These are phyloP conservation scores for Lunasporangiospora selenospora DNA, from an alignment of 192 early-diverging fungal genomes.

Conservation along the genomic window DNA sequence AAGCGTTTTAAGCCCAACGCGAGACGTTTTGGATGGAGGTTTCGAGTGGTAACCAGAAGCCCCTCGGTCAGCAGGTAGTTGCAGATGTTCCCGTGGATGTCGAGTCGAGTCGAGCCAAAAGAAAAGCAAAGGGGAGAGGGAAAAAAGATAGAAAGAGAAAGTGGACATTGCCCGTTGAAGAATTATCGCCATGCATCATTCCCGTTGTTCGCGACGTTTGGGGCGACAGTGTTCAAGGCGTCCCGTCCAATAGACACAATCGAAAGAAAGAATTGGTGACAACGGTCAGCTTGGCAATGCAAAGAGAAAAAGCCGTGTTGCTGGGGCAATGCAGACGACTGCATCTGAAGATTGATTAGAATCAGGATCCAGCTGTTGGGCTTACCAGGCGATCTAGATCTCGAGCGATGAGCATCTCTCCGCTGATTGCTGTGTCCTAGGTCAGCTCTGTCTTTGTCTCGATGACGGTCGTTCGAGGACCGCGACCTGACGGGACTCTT, in stretches of 20 bases:
- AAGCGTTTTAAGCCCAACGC: no score
- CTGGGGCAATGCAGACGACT: background rate
- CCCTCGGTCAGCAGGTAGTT: background rate
- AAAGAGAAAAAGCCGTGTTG: background rate
- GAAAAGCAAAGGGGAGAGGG: background rate
- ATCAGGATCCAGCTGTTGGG: background rate
- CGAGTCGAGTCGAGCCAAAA: background rate
- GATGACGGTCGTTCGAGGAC: no score
- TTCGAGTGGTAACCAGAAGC: no score
- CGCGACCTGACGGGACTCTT: no score
- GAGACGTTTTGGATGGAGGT: background rate
- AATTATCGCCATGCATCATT: no score
- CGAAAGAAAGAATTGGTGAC: no score
- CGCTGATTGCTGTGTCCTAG: background rate
- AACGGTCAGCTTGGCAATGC: background rate
- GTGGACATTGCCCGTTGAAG: background rate
- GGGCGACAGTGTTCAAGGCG: background rate
- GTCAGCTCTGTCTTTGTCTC: background rate
- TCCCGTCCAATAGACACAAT: conserved; percentile 13
- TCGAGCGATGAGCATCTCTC: conserved; percentile 13
- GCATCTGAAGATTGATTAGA: background rate
- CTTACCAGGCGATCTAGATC: conserved; percentile 45
- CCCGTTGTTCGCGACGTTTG: background rate
- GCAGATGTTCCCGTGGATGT: background rate
- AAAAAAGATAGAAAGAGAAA: background rate